phyloP scores from a whole-genome alignment of 2,329 filamentous ascomycete genomes.

The Colletotrichum lindemuthianum region DNA sequence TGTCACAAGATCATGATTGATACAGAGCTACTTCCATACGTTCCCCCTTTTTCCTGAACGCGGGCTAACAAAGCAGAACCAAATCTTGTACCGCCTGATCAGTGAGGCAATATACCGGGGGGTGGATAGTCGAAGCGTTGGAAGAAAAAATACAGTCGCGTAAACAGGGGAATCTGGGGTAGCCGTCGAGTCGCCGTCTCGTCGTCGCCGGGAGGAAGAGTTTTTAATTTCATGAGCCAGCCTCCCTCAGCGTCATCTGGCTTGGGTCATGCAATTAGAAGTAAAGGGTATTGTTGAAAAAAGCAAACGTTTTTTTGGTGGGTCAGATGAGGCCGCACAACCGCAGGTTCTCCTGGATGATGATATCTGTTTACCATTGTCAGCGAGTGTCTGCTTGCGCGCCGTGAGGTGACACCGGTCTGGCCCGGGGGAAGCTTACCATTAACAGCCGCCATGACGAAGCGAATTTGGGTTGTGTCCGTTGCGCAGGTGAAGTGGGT shows the following conservation, averaged over 20 bases:
- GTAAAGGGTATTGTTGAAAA: conserved; percentile 55
- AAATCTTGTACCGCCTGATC: conserved; percentile 24
- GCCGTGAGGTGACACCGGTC: neutral
- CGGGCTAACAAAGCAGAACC: conserved; percentile 30
- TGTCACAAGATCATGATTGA: conserved; percentile 31
- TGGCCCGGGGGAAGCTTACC: conserved; percentile 65
- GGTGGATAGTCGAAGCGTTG: conserved; percentile 20
- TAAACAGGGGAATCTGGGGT: conserved; percentile 35
- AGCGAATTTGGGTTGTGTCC: conserved; percentile 98
- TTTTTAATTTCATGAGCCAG: conserved; percentile 36
- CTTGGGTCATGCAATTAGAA: conserved; percentile 42
- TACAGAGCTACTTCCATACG: conserved; percentile 28
- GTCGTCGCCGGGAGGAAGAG: conserved; percentile 30
- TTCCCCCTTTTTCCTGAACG: conserved; percentile 21
- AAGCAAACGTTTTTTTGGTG: conserved; percentile 43
- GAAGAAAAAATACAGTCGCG: conserved; percentile 36
- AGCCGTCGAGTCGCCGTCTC: conserved; percentile 36
- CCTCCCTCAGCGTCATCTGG: conserved; percentile 36
- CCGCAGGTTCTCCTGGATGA: conserved; percentile 99
- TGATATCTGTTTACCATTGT: conserved; percentile 77
- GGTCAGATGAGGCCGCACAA: conserved; percentile 94
- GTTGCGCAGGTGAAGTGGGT: conserved; percentile 99
- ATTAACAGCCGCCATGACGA: conserved; percentile 99
- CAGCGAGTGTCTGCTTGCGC: conserved; percentile 14
- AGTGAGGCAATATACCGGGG: conserved; percentile 27